Conservation (phyloP, 495 filamentous ascomycete species). For the Hypomontagnella submonticulosa region DNA sequence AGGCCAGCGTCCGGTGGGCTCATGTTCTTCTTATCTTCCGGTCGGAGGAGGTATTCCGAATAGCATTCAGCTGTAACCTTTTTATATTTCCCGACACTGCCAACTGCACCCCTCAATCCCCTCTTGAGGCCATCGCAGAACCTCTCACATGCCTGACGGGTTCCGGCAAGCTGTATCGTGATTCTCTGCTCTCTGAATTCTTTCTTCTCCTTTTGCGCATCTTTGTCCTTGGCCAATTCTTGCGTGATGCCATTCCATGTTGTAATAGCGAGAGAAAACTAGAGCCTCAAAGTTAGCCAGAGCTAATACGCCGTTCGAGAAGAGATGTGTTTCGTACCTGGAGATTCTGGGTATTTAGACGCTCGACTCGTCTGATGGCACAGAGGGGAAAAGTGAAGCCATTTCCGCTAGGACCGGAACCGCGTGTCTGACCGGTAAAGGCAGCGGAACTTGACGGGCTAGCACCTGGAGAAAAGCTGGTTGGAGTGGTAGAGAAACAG, state of each 20-base stretch:
- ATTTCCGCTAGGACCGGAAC: slow-evolving; percentile 92
- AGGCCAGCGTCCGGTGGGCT: slow-evolving; percentile 88
- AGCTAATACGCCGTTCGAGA: neutral
- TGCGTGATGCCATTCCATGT: slow-evolving; percentile 88
- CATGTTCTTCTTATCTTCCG: slow-evolving; percentile 66
- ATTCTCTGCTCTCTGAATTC: slow-evolving; percentile 77
- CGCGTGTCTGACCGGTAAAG: slow-evolving; percentile 89
- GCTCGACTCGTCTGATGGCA: slow-evolving; percentile 89
- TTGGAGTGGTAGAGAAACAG: slow-evolving; percentile 93
- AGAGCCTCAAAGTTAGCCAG: slow-evolving; percentile 16
- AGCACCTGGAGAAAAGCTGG: slow-evolving; percentile 83
- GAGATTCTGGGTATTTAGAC: slow-evolving; percentile 87
- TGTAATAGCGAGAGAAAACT: slow-evolving; percentile 93
- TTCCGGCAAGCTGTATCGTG: slow-evolving; percentile 88
- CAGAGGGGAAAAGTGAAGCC: slow-evolving; percentile 96
- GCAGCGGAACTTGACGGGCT: slow-evolving; percentile 77
- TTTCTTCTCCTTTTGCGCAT: slow-evolving; percentile 60
- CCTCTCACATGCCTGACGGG: slow-evolving; percentile 86
- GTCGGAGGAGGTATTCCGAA: slow-evolving; percentile 86
- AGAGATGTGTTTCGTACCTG: slow-evolving; percentile 54
- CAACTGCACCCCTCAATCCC: slow-evolving; percentile 83
- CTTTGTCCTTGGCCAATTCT: slow-evolving; percentile 57
- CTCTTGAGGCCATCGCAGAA: slow-evolving; percentile 97
- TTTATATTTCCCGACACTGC: slow-evolving; percentile 84
- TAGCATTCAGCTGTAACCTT: slow-evolving; percentile 84